Base-by-base conservation (phyloP, 495 filamentous ascomycete genomes). In the Talaromyces borbonicus region DNA sequence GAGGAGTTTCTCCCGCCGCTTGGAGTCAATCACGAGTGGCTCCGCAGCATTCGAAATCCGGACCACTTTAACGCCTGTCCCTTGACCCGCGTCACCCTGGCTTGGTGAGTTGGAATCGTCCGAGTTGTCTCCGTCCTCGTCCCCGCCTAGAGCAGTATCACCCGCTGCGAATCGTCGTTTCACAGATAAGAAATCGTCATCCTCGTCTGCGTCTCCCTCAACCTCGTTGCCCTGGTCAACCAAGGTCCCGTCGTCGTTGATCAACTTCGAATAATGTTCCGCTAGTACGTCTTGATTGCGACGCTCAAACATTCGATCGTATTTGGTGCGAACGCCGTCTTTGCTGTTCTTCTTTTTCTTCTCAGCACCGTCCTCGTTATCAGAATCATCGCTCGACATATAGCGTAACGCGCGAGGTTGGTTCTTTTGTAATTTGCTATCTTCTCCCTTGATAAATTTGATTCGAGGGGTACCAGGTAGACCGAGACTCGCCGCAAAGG, bases 251-350 rank as follows among this genome's bases (percentile, higher is more conserved):
- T 80, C 81, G 35, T 85, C 79, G 46, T 75, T 79, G 52, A 96
- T 75, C 44, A 97, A 75, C 52, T 87, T 94, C 31, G 78, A 78
- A 65, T 95, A 97, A 64, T 96, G 93, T 30, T 80, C 80, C 31
- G 92, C 85, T 49, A 99, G 67, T n/a, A 99, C 81, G 50, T 93
- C 87, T 52, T 95, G 89, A 64, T 97, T 95, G 48, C 81, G 82
- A 50, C 92, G 72, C 67, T 95, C 90, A 54, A 95, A 93, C 89
- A 96, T 95, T 48, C 89, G 86, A 56, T 97, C 86, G 57, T 90
- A 90, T 62, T 92, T 95, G 18, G 92, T 97, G 35, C 87, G 75
- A 5, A 90, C 85, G 63, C 84, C 78, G 57, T 79, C 84, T 55
- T 73, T 74, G 52, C 70, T 70, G 46, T 61, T 63, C 43, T 66